Evolutionary conservation across 2,329 filamentous ascomycete species (phyloP).

Genomic region (Uncinocarpus reesii): DNA sequence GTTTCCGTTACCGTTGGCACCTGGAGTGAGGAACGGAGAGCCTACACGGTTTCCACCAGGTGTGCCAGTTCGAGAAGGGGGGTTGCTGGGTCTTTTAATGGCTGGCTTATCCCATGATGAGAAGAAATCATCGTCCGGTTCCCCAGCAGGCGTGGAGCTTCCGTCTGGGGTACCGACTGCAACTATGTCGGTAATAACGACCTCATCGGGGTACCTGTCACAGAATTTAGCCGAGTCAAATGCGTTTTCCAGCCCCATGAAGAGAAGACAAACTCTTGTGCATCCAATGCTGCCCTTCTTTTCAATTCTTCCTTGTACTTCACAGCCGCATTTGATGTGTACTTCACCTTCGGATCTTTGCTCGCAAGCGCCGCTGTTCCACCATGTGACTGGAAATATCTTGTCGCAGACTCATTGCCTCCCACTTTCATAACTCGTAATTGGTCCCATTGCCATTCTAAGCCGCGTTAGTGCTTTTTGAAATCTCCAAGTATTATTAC

Average conservation of each 20-base stretch:
- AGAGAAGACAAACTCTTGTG: conserved; percentile 58
- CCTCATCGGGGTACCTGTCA: conserved; percentile 69
- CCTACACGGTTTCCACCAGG: conserved; percentile 67
- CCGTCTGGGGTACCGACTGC: conserved; percentile 52
- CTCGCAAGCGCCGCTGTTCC: conserved; percentile 87
- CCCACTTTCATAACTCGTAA: conserved; percentile 96
- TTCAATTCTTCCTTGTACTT: conserved; percentile 98
- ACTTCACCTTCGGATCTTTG: conserved; percentile 96
- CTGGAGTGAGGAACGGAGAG: conserved; percentile 79
- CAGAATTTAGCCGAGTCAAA: not conserved
- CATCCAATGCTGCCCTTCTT: conserved; percentile 70
- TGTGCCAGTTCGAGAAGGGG: conserved; percentile 78
- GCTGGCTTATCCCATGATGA: conserved; percentile 97
- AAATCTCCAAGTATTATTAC: conserved; percentile 2
- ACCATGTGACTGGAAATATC: conserved; percentile 95
- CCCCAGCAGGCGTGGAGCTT: conserved; percentile 65
- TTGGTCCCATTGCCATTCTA: conserved; percentile 98
- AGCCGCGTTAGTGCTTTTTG: conserved; percentile 19
- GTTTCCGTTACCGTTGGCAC: conserved; percentile 54
- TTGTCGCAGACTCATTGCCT: conserved; percentile 94
- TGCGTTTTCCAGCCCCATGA: not conserved
- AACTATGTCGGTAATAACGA: conserved; percentile 66
- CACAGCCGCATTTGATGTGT: conserved; percentile 79
- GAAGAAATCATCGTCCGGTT: conserved; percentile 89
- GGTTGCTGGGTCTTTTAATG: conserved; percentile 92